Conservation (phyloP, 148 eudicot genomes). For the Rhododendron henanense region DNA sequence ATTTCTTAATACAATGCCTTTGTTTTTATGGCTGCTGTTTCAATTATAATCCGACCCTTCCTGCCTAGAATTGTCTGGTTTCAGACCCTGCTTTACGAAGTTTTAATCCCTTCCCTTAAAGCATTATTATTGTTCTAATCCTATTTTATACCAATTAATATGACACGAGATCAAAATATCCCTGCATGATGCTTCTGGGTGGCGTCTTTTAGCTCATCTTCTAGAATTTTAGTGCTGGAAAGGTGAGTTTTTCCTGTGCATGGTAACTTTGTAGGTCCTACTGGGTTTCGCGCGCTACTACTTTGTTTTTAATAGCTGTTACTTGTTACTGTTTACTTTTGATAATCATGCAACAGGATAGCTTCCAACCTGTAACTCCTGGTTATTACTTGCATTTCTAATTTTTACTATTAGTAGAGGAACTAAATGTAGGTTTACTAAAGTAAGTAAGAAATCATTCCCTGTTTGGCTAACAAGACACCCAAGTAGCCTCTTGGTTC, state of each 20-base stretch:
- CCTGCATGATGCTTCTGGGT: background rate
- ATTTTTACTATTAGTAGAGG: background rate
- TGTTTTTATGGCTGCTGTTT: background rate
- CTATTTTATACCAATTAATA: background rate
- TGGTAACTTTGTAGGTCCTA: background rate
- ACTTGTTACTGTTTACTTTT: background rate
- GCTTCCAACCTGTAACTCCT: background rate
- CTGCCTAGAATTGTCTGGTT: background rate
- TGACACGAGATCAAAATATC: background rate
- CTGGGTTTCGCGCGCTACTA: background rate
- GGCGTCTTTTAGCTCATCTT: conserved; percentile 1
- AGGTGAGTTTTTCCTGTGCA: too few species aligned
- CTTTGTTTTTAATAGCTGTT: background rate
- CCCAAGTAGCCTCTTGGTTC: background rate
- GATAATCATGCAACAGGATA: background rate
- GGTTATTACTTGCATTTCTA: background rate
- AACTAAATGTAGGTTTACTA: background rate
- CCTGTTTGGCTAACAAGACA: background rate
- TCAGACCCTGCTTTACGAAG: background rate
- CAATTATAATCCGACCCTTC: background rate
- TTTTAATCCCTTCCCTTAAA: background rate
- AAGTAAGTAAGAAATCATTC: background rate
- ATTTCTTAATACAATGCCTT: background rate
- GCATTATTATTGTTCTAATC: background rate
- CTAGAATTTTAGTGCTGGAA: background rate